Evolutionary conservation across 78 protist genomes (phyloP).

Genomic region (Dictyostelium capitatum): DNA sequence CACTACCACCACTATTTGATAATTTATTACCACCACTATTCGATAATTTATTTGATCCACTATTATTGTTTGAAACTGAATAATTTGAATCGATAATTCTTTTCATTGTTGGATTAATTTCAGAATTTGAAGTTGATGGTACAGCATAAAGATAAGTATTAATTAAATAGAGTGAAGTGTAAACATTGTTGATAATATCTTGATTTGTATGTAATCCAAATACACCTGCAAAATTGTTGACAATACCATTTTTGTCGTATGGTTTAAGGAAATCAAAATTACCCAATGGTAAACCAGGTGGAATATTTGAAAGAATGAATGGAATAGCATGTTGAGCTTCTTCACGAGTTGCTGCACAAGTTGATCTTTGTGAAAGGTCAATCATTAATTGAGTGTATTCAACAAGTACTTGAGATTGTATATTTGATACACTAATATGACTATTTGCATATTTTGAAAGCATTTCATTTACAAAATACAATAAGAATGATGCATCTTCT

Average conservation of each 20-base stretch:
- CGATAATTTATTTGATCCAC: background rate
- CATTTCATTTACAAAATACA: slow-evolving; percentile 38
- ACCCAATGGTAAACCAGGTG: slow-evolving; percentile 47
- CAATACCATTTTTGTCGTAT: slow-evolving; percentile 12
- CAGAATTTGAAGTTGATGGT: slow-evolving; percentile 25
- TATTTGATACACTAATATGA: slow-evolving; percentile 7
- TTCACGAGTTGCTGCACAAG: background rate
- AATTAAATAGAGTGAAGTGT: slow-evolving; percentile 45
- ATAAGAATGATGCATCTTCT: slow-evolving; percentile 37
- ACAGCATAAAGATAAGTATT: slow-evolving; percentile 68
- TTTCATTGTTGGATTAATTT: slow-evolving; percentile 38
- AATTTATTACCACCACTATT: background rate
- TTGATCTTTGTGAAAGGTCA: slow-evolving; percentile 65
- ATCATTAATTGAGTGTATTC: slow-evolving; percentile 41
- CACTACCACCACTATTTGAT: background rate
- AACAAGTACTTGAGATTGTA: slow-evolving; percentile 3
- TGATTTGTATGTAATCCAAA: slow-evolving; percentile 45
- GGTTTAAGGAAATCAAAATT: slow-evolving; percentile 60
- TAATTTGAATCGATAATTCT: slow-evolving; percentile 13
- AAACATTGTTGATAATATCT: slow-evolving; percentile 39
- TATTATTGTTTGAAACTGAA: background rate
- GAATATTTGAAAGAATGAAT: slow-evolving; percentile 51
- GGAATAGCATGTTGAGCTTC: slow-evolving; percentile 58
- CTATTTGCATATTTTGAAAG: background rate
- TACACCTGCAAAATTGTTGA: background rate